Evolutionary conservation across 2,329 filamentous ascomycete genomes (phyloP), one percentile per base, ranked within the genome.

Genomic region (Colletotrichum kahawae): DNA sequence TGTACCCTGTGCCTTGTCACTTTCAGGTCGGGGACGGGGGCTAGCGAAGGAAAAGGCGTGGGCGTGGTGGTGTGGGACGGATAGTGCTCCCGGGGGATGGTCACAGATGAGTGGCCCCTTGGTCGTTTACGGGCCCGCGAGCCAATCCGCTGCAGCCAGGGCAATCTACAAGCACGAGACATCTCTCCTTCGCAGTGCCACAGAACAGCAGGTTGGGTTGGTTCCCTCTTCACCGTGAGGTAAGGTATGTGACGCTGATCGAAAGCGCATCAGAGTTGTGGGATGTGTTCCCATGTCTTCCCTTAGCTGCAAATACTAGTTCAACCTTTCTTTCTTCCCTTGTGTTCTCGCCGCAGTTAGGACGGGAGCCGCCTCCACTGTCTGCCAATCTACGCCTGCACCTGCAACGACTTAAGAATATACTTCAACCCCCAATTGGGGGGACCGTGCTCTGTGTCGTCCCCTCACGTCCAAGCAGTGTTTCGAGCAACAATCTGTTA

Each of bases 1-100:
- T 71, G 72, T 75, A 71, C 72, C 77, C 57, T 75, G 77, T 79
- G 82, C 82, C 82, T 79, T 84, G 83, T 83, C 80, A 78, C 80
- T 78, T 79, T 29, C 78, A 69, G 43, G 43, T 73, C 69, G 62
- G 62, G 64, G 24, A 31, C 38, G 62, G 68, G 68, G 79, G 77
- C 78, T 79, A 80, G 77, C 77, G 75, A 80, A 51, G 78, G 78
- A 79, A 78, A 77, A 79, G 77, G 80, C 76, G 77, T 77, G 79
- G 79, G 43, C 43, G 43, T 78, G 78, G 77, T 68, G 65, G 71
- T 69, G 60, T 70, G 77, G 75, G 71, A 71, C 67, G 72, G 75
- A 71, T 71, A 54, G 57, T 72, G 76, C 56, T 75, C 77, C 76
- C 59, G 72, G 54, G 65, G 64, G 59, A 69, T 27, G 73, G 64